Percentiles rank a stretch among this genome's conserved stretches.
Conservation (phyloP, 2,329 filamentous ascomycete genomes). For the Sclerotinia subarctica region DNA sequence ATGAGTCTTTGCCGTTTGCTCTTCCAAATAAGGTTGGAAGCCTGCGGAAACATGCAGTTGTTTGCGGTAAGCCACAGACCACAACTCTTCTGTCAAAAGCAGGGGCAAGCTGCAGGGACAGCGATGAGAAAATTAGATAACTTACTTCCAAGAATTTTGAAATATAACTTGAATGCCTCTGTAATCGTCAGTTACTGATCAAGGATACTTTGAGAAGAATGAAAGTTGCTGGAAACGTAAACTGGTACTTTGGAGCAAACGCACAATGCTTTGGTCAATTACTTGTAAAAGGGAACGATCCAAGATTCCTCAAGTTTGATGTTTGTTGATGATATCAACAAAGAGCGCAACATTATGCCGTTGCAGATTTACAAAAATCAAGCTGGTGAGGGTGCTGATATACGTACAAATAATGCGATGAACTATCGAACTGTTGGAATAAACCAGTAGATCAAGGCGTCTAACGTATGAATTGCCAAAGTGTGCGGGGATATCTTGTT, state of each 20-base stretch:
- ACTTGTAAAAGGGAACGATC: neutral
- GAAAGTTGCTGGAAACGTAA: neutral
- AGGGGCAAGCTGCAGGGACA: slow-evolving; percentile 22
- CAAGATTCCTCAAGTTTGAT: slow-evolving; percentile 5
- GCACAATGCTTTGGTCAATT: neutral
- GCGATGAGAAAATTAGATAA: neutral
- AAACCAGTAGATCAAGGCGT: neutral
- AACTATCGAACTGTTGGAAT: neutral
- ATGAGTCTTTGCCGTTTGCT: slow-evolving; percentile 30
- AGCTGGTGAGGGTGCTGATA: neutral
- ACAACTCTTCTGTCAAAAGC: slow-evolving; percentile 20
- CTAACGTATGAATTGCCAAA: neutral
- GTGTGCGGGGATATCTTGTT: neutral
- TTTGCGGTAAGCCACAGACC: slow-evolving; percentile 27
- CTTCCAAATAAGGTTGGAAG: slow-evolving; percentile 27
- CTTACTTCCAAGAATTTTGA: slow-evolving; percentile 8
- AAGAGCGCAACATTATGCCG: neutral
- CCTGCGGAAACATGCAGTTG: slow-evolving; percentile 29
- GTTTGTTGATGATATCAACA: slow-evolving; percentile 1
- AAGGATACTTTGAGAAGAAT: neutral
- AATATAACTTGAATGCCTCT: slow-evolving; percentile 4
- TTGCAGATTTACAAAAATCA: neutral
- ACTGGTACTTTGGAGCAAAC: neutral
- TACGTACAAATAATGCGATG: slow-evolving; percentile 7
- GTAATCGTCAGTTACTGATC: neutral